phyloP scores from a whole-genome alignment of 768 basidiomycete genomes.

The Lactarius sp. region DNA sequence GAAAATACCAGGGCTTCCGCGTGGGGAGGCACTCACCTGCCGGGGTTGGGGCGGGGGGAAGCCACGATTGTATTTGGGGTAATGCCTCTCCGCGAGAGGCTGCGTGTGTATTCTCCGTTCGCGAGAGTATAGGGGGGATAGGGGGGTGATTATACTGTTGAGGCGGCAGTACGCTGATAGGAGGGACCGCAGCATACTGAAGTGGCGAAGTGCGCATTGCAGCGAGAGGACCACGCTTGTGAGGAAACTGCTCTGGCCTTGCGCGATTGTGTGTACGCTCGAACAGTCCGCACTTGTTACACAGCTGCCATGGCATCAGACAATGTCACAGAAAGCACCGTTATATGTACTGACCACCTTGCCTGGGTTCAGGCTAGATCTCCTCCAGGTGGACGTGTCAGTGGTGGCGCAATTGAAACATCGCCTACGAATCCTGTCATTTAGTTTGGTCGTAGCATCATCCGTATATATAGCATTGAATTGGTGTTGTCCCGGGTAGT shows the following conservation, averaged over 20 bases:
- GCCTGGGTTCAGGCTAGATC: slow-evolving; percentile 71
- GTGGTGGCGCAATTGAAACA: slow-evolving; percentile 67
- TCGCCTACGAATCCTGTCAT: slow-evolving; percentile 66
- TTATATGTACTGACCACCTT: slow-evolving; percentile 51
- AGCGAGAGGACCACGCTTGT: slow-evolving; percentile 68
- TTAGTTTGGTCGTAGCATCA: slow-evolving; percentile 76
- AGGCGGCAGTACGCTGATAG: slow-evolving; percentile 42
- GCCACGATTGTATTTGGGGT: slow-evolving; percentile 23
- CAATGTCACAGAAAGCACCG: background rate
- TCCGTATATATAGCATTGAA: slow-evolving; percentile 54
- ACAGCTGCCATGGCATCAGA: slow-evolving; percentile 33
- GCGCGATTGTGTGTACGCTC: slow-evolving; percentile 77
- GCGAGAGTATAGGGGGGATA: slow-evolving; percentile 43
- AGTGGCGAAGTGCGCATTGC: slow-evolving; percentile 36
- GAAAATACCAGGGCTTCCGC: background rate
- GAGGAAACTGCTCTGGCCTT: slow-evolving; percentile 75
- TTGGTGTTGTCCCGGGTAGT: slow-evolving; percentile 35
- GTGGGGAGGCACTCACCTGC: slow-evolving; percentile 6
- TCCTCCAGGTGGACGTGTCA: slow-evolving; percentile 67
- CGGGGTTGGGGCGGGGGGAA: slow-evolving; percentile 16
- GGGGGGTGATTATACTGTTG: slow-evolving; percentile 51
- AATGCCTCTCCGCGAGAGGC: slow-evolving; percentile 15
- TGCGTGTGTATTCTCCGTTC: slow-evolving; percentile 30
- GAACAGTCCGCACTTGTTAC: slow-evolving; percentile 71
- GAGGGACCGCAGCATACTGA: slow-evolving; percentile 39